Base-by-base conservation (phyloP, 2,329 filamentous ascomycete genomes). In the Aspergillus sp. region DNA sequence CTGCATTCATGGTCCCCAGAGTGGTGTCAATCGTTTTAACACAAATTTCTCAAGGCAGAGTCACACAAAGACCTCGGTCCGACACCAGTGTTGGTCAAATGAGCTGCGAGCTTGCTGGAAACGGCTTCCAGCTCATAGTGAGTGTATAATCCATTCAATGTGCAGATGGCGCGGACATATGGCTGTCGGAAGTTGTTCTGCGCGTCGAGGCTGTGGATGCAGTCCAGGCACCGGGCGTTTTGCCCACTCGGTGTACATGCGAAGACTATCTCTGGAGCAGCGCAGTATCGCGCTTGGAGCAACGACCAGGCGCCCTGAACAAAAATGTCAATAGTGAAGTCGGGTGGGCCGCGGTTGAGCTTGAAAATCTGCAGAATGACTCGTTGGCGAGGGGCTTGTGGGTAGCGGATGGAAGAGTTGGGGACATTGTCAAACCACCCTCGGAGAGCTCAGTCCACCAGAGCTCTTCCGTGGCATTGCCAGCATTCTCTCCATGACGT, bases 161-260 rank as follows among this genome's bases (percentile, higher is more conserved):
- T 15, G 25, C 37, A 41, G 17, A 46, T 22, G 5, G 52, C 50
- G 46, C n/a, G 41, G 6, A 44, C 48, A 20, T 52, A 12, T 6
- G 52, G 52, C 12, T 22, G 5, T 20, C 12, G 13, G 17, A 45
- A 38, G 19, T 41, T 48, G 39, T 50, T 32, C 43, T 32, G 33
- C 5, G 37, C 23, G 43, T 52, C 48, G 13, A 49, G 46, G 13
- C 46, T 46, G 22, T 53, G 49, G n/a, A 55, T 42, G 39, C 46
- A 53, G 17, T 33, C 22, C 68, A 4, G 59, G 52, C 2, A 74
- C 41, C 2, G 68, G 25, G 65, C 64, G 5, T 68, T 68, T 23
- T 72, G 66, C 15, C 72, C 72, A n/a, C 66, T 70, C 17, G 73
- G 56, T 1, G 70, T 73, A 52, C 69, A 65, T 5, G 70, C 71